Evolutionary conservation across 2,329 filamentous ascomycete species (phyloP).

Genomic region (Aspergillus alliaceus): DNA sequence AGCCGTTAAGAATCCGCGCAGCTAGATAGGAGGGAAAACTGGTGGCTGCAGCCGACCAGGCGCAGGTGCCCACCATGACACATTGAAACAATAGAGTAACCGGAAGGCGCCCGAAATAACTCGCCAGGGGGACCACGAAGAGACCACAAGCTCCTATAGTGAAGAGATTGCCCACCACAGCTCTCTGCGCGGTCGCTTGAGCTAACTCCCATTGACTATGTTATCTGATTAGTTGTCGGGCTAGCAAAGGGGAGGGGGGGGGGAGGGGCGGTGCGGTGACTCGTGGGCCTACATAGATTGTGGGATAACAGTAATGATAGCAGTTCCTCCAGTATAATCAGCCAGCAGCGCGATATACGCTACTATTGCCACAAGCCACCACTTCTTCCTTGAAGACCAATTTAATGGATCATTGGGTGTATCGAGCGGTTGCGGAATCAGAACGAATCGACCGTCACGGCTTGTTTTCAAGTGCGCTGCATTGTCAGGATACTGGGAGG

Average conservation of each 20-base stretch:
- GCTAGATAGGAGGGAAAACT: conserved; percentile 51
- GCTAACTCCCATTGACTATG: conserved; percentile 50
- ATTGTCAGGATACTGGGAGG: conserved; percentile 19
- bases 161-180: conserved; percentile 54
- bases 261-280: too few relatives aligned
- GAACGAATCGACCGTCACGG: conserved; percentile 42
- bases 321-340: conserved; percentile 52
- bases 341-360: conserved; percentile 49
- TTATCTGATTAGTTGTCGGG: not conserved
- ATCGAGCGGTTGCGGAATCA: conserved; percentile 56
- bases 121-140: conserved; percentile 41
- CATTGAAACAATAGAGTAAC: conserved; percentile 31
- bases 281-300: conserved; percentile 40
- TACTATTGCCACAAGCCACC: conserved; percentile 50
- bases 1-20: conserved; percentile 49
- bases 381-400: conserved; percentile 53
- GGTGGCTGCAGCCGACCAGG: conserved; percentile 47
- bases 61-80: conserved; percentile 28
- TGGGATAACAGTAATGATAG: conserved; percentile 45
- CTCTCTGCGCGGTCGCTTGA: conserved; percentile 52
- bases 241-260: too few relatives aligned
- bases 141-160: conserved; percentile 48
- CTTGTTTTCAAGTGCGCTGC: conserved; percentile 34
- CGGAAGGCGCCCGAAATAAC: conserved; percentile 48
- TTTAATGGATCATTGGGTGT: conserved; percentile 56